Evolutionary conservation across 2,329 filamentous ascomycete species (phyloP).

Genomic region (Cladosporium austrohemisphaericum): DNA sequence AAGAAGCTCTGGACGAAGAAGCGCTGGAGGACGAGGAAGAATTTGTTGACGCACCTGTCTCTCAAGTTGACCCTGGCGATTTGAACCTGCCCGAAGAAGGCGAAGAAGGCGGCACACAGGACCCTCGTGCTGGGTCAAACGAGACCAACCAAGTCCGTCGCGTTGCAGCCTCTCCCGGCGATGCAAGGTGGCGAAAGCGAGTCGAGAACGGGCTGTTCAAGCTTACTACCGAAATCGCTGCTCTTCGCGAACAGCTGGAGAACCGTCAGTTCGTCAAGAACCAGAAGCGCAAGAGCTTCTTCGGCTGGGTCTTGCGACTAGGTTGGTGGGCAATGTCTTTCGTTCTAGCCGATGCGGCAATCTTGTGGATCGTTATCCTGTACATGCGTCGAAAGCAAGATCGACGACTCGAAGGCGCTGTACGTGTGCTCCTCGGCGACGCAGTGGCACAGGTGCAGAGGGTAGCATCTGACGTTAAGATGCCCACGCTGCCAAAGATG

Average conservation of each 20-base stretch:
- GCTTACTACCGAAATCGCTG: slow-evolving; percentile 88
- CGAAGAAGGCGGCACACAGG: neutral
- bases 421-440: slow-evolving; percentile 59
- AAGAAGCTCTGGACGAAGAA: slow-evolving; percentile 35
- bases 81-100: slow-evolving; percentile 12
- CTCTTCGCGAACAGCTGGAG: slow-evolving; percentile 84
- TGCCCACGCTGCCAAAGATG: slow-evolving; percentile 28
- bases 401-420: slow-evolving; percentile 67
- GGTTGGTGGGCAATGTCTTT: slow-evolving; percentile 70
- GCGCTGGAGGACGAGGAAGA: slow-evolving; percentile 42
- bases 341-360: slow-evolving; percentile 64
- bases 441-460: slow-evolving; percentile 36
- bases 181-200: slow-evolving; percentile 69
- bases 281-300: slow-evolving; percentile 60
- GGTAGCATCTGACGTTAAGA: slow-evolving; percentile 31
- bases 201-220: slow-evolving; percentile 84
- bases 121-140: neutral
- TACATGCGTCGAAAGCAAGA: slow-evolving; percentile 73
- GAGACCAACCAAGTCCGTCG: neutral
- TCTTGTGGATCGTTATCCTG: slow-evolving; percentile 63
- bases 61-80: slow-evolving; percentile 39
- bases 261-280: slow-evolving; percentile 68
- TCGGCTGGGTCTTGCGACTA: slow-evolving; percentile 68
- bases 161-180: slow-evolving; percentile 18
- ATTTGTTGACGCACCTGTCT: slow-evolving; percentile 48